Conservation (phyloP, 2,329 filamentous ascomycete species). For the Pseudogymnoascus sp. region DNA sequence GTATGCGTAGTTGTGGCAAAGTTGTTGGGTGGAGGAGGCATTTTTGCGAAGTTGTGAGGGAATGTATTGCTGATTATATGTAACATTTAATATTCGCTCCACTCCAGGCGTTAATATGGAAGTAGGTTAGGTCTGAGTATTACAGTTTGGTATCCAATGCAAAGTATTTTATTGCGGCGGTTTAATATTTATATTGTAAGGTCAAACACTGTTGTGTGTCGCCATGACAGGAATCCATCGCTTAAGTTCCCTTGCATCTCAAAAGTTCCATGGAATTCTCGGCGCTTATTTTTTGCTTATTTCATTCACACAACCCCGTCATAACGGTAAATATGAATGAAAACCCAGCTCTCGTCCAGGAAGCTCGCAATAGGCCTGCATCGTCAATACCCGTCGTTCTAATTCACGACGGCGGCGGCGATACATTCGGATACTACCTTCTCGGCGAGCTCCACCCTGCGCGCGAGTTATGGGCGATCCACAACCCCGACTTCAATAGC, state of each 20-base stretch:
- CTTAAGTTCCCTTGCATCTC: neutral
- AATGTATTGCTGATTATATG: neutral
- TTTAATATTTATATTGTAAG: neutral
- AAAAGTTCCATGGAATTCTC: neutral
- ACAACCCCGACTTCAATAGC: neutral
- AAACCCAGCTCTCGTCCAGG: neutral
- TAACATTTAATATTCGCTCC: neutral
- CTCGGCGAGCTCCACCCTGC: neutral
- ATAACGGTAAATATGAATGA: neutral
- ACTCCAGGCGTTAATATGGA: neutral
- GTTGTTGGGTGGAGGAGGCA: neutral
- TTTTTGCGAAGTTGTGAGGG: constrained; percentile 1
- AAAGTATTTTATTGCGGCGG: neutral
- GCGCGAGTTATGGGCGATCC: constrained; percentile 7
- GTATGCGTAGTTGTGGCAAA: constrained; percentile 8
- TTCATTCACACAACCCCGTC: neutral
- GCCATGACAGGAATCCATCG: neutral
- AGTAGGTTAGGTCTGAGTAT: neutral
- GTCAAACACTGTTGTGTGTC: neutral
- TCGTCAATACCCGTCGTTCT: constrained; percentile 3
- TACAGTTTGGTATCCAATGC: neutral
- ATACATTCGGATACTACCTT: neutral
- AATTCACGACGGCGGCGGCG: constrained; percentile 1
- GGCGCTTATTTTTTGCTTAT: neutral
- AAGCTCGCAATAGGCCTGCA: neutral